Conservation (phyloP, 2,329 filamentous ascomycete genomes). For the Calonectria honghensis region DNA sequence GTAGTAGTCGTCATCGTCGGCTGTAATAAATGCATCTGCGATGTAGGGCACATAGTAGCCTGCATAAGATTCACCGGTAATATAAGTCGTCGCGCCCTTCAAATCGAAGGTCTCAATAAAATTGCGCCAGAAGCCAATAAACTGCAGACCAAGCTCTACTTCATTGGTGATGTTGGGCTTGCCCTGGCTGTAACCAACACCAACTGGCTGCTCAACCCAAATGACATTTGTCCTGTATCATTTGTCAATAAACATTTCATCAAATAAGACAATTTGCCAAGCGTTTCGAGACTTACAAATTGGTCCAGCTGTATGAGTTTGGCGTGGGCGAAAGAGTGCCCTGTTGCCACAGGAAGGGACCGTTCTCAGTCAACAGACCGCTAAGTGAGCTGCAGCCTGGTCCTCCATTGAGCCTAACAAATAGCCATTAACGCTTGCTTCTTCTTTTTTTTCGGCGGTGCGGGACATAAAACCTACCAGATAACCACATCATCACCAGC, state of each 20-base stretch:
- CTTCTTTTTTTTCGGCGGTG: background rate
- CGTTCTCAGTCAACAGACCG: slow-evolving; percentile 82
- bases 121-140: slow-evolving; percentile 87
- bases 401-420: slow-evolving; percentile 71
- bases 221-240: slow-evolving; percentile 79
- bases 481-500: slow-evolving; percentile 76
- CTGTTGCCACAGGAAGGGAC: slow-evolving; percentile 82
- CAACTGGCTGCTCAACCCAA: slow-evolving; percentile 82
- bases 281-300: slow-evolving; percentile 64
- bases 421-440: slow-evolving; percentile 63
- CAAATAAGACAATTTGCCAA: background rate
- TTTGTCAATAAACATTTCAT: background rate
- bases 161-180: slow-evolving; percentile 78
- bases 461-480: slow-evolving; percentile 61
- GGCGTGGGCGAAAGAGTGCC: slow-evolving; percentile 79
- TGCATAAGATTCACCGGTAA: slow-evolving; percentile 83
- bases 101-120: slow-evolving; percentile 83
- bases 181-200: slow-evolving; percentile 82
- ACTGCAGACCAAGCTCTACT: slow-evolving; percentile 81
- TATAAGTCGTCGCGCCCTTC: slow-evolving; percentile 81
- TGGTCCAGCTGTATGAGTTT: slow-evolving; percentile 85
- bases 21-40: slow-evolving; percentile 81
- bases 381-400: slow-evolving; percentile 53
- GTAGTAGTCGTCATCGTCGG: slow-evolving; percentile 79
- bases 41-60: slow-evolving; percentile 83